Percentiles rank a stretch among this genome's conserved stretches.
Evolutionary conservation across 2,329 filamentous ascomycete species (phyloP).

Genomic region (Blastomyces silverae): DNA sequence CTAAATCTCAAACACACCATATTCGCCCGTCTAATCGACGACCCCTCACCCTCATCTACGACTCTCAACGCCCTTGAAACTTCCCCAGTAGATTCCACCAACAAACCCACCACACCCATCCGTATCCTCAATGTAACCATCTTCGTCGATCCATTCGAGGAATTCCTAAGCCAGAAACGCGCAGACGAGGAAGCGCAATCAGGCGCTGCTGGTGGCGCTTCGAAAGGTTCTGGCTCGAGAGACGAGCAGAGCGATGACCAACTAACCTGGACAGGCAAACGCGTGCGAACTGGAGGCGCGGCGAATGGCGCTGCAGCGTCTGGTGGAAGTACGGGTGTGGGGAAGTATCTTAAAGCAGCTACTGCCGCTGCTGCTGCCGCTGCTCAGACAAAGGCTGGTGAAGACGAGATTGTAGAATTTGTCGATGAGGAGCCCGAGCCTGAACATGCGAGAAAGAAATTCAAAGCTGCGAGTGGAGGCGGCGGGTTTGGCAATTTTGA

Average conservation of each 20-base stretch:
- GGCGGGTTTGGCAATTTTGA: constrained; percentile 94
- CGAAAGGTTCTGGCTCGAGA: constrained; percentile 17
- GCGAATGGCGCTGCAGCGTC: constrained; percentile 42
- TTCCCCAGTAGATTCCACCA: constrained; percentile 63
- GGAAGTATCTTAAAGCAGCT: constrained; percentile 74
- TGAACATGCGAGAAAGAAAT: constrained; percentile 73
- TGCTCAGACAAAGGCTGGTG: constrained; percentile 29
- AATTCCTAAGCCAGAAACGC: constrained; percentile 71
- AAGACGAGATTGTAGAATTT: constrained; percentile 56
- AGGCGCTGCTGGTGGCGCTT: constrained; percentile 5
- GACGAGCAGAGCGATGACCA: constrained; percentile 66
- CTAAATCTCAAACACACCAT: constrained; percentile 96
- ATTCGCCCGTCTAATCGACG: constrained; percentile 78
- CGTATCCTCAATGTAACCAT: constrained; percentile 75
- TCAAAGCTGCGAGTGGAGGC: constrained; percentile 45
- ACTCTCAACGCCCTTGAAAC: constrained; percentile 67
- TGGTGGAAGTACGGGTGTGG: constrained; percentile 51
- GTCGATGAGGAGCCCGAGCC: constrained; percentile 55
- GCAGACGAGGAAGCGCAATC: constrained; percentile 54
- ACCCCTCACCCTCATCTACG: constrained; percentile 40
- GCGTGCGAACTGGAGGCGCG: constrained; percentile 61
- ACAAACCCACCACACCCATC: constrained; percentile 70
- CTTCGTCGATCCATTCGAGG: constrained; percentile 90
- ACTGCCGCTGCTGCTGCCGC: constrained; percentile 21
- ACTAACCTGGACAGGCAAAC: constrained; percentile 94